Conservation (phyloP, 1,284 basidiomycete species). For the Moesziomyces parantarcticus region DNA sequence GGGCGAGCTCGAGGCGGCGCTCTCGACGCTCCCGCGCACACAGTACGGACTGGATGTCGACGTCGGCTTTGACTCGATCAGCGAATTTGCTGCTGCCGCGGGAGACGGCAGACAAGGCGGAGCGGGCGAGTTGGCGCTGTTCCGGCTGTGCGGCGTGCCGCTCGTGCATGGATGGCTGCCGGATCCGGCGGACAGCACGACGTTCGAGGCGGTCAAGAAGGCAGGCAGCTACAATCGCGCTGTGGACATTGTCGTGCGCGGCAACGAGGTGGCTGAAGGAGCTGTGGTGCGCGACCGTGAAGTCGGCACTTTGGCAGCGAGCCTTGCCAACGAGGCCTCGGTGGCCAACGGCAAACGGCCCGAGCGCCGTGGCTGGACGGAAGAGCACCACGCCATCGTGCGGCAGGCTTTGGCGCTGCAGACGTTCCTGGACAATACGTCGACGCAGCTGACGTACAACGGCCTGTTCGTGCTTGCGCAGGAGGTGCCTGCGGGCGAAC, state of each 20-base stretch:
- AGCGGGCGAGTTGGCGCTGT: slow-evolving; percentile 80
- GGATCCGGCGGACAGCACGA: slow-evolving; percentile 77
- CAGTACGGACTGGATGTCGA: slow-evolving; percentile 73
- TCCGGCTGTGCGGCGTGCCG: slow-evolving; percentile 81
- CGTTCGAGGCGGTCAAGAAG: slow-evolving; percentile 72
- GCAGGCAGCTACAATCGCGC: slow-evolving; percentile 72
- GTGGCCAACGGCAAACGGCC: slow-evolving; percentile 71
- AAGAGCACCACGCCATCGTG: slow-evolving; percentile 21
- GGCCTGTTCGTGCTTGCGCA: slow-evolving; percentile 73
- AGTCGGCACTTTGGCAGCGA: slow-evolving; percentile 67
- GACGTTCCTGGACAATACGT: slow-evolving; percentile 75
- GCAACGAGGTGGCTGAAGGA: slow-evolving; percentile 78
- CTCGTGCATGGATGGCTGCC: slow-evolving; percentile 93
- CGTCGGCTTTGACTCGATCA: slow-evolving; percentile 50
- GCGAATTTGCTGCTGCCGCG: slow-evolving; percentile 37
- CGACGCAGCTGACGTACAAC: slow-evolving; percentile 86
- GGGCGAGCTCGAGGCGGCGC: slow-evolving; percentile 77
- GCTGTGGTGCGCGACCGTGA: slow-evolving; percentile 52
- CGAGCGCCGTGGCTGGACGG: slow-evolving; percentile 23
- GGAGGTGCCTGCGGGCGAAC: slow-evolving; percentile 67
- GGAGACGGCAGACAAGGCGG: slow-evolving; percentile 67
- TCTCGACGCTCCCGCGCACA: slow-evolving; percentile 83
- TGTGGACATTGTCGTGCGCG: slow-evolving; percentile 79
- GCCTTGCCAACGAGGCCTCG: slow-evolving; percentile 73
- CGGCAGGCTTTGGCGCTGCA: slow-evolving; percentile 41